A percentile compares a stretch with the other conserved stretches of the same genome.
Evolutionary conservation across 1,284 basidiomycete genomes (phyloP).

Genomic region (Ceratobasidium theobromae): DNA sequence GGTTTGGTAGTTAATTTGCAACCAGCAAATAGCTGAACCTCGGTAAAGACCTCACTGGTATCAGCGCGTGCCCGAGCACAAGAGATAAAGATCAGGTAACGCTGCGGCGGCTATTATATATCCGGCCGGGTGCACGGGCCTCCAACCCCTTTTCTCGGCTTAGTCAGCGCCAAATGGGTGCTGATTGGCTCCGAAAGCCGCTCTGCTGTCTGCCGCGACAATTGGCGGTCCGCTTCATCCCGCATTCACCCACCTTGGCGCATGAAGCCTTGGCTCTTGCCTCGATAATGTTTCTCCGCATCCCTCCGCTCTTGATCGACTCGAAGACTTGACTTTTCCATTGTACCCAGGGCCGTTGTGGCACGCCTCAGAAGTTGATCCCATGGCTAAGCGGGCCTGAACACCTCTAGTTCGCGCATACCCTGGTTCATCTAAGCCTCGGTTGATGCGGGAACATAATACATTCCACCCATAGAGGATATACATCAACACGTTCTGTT

Average conservation of each 20-base stretch:
- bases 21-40: slow-evolving; percentile 91
- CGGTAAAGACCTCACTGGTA: slow-evolving; percentile 89
- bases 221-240: background rate
- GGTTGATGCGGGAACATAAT: no score
- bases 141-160: background rate
- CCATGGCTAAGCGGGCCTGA: background rate
- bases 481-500: no score
- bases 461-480: no score
- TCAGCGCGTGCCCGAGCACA: slow-evolving; percentile 91
- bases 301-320: background rate
- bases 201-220: background rate
- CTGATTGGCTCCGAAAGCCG: slow-evolving; percentile 2
- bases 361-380: background rate
- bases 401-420: no score
- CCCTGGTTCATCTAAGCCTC: no score
- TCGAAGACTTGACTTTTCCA: background rate
- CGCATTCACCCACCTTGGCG: background rate
- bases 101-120: background rate
- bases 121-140: slow-evolving; percentile 25
- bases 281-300: slow-evolving; percentile 9
- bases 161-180: slow-evolving; percentile 17
- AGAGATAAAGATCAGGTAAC: slow-evolving; percentile 56
- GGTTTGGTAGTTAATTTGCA: slow-evolving; percentile 90
- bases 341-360: background rate
- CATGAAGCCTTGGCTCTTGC: background rate